phyloP scores from a whole-genome alignment of 75 land plant genomes.

The Picea sitchensis region DNA sequence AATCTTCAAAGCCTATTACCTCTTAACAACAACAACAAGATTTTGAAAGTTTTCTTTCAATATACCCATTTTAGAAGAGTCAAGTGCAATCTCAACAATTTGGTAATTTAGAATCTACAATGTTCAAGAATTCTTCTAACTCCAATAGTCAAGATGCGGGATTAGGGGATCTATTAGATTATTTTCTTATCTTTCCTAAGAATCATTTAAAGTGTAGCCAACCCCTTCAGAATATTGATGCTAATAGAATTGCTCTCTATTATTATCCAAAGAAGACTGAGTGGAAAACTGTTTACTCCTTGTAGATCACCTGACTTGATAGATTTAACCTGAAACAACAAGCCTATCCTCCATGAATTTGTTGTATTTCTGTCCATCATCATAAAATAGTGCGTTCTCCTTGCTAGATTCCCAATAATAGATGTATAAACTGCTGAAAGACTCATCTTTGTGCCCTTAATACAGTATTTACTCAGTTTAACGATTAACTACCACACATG shows the following conservation, averaged over 20 bases:
- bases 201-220: constrained; percentile 1
- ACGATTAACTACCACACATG: too few relatives aligned
- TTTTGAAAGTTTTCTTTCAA: constrained; percentile 9
- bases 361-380: too few relatives aligned
- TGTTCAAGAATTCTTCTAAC: constrained; percentile 5
- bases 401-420: too few relatives aligned
- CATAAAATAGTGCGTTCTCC: too few relatives aligned
- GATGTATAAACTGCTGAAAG: too few relatives aligned
- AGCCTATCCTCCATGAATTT: too few relatives aligned
- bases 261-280: constrained; percentile 24
- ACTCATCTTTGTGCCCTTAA: too few relatives aligned
- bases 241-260: constrained; percentile 14
- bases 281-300: constrained; percentile 13
- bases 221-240: constrained; percentile 17
- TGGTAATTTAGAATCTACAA: constrained; percentile 12
- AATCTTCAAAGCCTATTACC: constrained; percentile 15
- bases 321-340: too few relatives aligned
- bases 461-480: too few relatives aligned
- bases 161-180: constrained; percentile 8
- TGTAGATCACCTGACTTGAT: too few relatives aligned
- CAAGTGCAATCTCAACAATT: constrained; percentile 6
- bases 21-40: constrained; percentile 12
- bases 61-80: constrained; percentile 22
- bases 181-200: constrained; percentile 28
- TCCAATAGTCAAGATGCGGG: constrained; percentile 3